Evolutionary conservation across 2,329 filamentous ascomycete species (phyloP).

Genomic region (Alternaria sp.): DNA sequence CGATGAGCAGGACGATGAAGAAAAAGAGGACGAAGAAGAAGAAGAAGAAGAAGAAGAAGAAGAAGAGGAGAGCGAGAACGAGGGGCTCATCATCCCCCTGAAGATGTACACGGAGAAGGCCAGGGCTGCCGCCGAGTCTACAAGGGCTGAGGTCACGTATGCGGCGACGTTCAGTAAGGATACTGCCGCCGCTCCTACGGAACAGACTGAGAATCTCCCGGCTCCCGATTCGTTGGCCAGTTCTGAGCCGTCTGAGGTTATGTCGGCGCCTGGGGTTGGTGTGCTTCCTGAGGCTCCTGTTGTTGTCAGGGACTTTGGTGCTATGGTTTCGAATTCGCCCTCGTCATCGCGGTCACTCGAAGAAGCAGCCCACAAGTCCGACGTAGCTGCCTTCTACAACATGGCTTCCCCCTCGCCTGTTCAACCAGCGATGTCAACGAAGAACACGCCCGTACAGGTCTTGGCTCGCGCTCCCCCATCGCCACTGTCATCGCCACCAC

Average conservation of each 20-base stretch:
- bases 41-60: background rate
- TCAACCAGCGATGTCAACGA: background rate
- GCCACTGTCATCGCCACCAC: background rate
- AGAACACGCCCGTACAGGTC: background rate
- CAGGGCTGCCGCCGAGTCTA: background rate
- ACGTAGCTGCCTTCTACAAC: background rate
- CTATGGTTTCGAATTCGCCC: background rate
- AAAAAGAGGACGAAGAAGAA: too few species aligned
- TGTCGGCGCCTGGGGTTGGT: background rate
- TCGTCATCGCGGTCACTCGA: background rate
- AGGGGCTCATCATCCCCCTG: background rate
- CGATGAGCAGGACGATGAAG: background rate
- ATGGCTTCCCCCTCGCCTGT: background rate
- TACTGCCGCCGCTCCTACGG: too few species aligned
- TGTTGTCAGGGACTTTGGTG: background rate
- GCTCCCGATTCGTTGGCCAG: background rate
- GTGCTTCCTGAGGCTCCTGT: background rate
- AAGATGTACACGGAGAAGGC: background rate
- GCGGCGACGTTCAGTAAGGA: too few species aligned
- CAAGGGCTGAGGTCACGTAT: background rate
- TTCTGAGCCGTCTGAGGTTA: background rate
- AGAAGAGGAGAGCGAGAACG: background rate
- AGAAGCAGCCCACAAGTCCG: background rate
- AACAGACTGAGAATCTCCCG: background rate
- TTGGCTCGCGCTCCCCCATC: background rate